Conservation (phyloP, 2,329 filamentous ascomycete genomes). For the Diaporthe citrichinensis region DNA sequence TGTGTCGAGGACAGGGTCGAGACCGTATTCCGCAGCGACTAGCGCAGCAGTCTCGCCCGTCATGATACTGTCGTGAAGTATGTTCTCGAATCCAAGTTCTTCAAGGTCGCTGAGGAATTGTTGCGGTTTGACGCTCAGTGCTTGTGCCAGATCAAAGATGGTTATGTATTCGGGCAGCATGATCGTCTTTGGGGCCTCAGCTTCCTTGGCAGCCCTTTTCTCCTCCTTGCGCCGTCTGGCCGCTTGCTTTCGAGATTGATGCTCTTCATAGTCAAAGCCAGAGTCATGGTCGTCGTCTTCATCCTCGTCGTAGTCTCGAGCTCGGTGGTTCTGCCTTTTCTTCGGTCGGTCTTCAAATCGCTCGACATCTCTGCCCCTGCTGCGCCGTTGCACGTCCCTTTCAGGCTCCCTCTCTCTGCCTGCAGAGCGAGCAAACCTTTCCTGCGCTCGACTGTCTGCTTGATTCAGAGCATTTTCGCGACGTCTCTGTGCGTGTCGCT, state of each 20-base stretch:
- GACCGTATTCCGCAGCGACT: constrained; percentile 93
- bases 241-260: constrained; percentile 53
- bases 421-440: constrained; percentile 3
- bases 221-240: constrained; percentile 59
- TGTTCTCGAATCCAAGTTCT: constrained; percentile 90
- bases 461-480: constrained; percentile 6
- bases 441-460: neutral
- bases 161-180: constrained; percentile 92
- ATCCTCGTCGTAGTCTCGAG: constrained; percentile 48
- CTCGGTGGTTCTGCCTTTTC: constrained; percentile 25
- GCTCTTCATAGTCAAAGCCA: constrained; percentile 54
- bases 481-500: neutral
- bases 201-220: constrained; percentile 56
- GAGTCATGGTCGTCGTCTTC: constrained; percentile 54
- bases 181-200: constrained; percentile 69
- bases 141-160: constrained; percentile 83
- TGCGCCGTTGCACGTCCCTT: constrained; percentile 3
- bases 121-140: constrained; percentile 78
- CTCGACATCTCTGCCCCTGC: constrained; percentile 40
- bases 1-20: constrained; percentile 82
- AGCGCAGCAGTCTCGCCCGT: constrained; percentile 92
- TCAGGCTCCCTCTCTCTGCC: constrained; percentile 19
- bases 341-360: constrained; percentile 20
- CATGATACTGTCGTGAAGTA: constrained; percentile 86
- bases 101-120: constrained; percentile 82